Evolutionary conservation across 805 yeast species (phyloP).

Genomic region (Schwanniomyces sp.): DNA sequence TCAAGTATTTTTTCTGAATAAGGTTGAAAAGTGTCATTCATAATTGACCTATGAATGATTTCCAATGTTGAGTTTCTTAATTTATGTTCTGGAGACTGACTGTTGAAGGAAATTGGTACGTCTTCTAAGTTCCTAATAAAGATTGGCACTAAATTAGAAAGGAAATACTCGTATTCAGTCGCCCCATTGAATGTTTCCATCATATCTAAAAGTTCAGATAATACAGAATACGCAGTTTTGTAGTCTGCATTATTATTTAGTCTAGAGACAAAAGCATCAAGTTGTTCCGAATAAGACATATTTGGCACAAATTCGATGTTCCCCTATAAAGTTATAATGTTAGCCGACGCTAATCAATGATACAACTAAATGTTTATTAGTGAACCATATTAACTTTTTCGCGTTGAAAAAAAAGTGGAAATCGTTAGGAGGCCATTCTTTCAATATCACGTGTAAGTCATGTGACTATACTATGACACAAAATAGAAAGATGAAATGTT

Average conservation of each 20-base stretch:
- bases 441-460: constrained; percentile 3
- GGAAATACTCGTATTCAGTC: constrained; percentile 76
- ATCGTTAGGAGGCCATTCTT: constrained; percentile 11
- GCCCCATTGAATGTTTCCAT: constrained; percentile 81
- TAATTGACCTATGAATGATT: constrained; percentile 74
- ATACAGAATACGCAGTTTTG: constrained; percentile 61
- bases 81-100: constrained; percentile 71
- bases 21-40: constrained; percentile 78
- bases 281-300: constrained; percentile 53
- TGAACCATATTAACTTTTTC: not conserved
- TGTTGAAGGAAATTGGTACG: constrained; percentile 71
- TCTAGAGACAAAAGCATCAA: constrained; percentile 67
- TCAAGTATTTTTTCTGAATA: constrained; percentile 62
- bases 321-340: not conserved
- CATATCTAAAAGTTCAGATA: constrained; percentile 83
- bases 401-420: constrained; percentile 18
- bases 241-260: constrained; percentile 58
- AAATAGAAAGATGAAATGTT: not conserved
- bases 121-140: constrained; percentile 60
- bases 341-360: not conserved
- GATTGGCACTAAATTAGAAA: constrained; percentile 68
- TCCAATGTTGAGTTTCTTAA: constrained; percentile 76
- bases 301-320: not conserved
- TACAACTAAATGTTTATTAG: not conserved
- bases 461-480: not conserved